phyloP scores from a whole-genome alignment of 2,329 filamentous ascomycete genomes.

The Scortechinia acanthostroma region DNA sequence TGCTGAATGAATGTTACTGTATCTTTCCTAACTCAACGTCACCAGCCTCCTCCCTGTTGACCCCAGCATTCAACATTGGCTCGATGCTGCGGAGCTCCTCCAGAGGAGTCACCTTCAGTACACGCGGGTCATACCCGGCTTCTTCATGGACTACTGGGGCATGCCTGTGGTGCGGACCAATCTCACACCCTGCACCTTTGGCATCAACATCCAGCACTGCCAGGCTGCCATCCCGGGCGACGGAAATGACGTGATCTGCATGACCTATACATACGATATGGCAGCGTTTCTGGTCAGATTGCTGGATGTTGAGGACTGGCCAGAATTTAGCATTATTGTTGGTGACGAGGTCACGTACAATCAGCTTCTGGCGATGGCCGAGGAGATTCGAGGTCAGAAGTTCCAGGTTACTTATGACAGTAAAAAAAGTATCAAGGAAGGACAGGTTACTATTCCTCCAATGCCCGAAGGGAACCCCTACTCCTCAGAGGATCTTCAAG shows the following conservation, averaged over 20 bases:
- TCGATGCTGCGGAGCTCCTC: conserved; percentile 11
- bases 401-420: conserved; percentile 22
- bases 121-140: conserved; percentile 28
- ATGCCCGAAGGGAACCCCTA: conserved; percentile 12
- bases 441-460: conserved; percentile 22
- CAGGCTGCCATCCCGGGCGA: conserved; percentile 37
- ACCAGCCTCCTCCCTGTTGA: not conserved
- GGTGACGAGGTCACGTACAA: conserved; percentile 34
- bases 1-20: not conserved
- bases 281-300: conserved; percentile 31
- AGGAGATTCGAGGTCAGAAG: conserved; percentile 23
- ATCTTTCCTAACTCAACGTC: not conserved
- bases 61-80: conserved; percentile 5
- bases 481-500: conserved; percentile 12
- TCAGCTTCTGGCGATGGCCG: conserved; percentile 30
- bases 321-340: conserved; percentile 20
- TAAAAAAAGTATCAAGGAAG: conserved; percentile 18
- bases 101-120: conserved; percentile 22
- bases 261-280: conserved; percentile 40
- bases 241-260: conserved; percentile 30
- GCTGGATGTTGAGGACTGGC: conserved; percentile 33
- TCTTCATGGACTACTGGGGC: conserved; percentile 36
- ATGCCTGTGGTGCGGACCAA: conserved; percentile 24
- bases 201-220: conserved; percentile 32
- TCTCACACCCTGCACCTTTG: conserved; percentile 25